Evolutionary conservation across 192 early-diverging fungal genomes (phyloP).

Genomic region (Jimgerdemannia flammicorona): DNA sequence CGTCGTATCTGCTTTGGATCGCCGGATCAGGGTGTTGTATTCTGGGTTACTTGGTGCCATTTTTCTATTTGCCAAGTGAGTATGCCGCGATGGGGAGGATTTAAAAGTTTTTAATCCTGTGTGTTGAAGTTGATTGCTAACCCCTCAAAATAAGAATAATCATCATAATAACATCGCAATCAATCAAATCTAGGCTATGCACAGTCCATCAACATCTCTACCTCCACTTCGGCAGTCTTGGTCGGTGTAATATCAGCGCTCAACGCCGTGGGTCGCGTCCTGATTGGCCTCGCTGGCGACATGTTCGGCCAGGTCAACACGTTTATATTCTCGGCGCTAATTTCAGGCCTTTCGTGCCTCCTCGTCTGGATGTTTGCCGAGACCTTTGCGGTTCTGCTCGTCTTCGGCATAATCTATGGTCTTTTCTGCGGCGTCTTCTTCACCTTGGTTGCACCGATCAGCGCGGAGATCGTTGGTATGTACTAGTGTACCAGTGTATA

Average conservation of each 20-base stretch:
- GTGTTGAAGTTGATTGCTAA: neutral
- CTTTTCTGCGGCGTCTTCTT: slow-evolving; percentile 26
- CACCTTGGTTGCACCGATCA: slow-evolving; percentile 27
- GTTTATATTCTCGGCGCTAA: slow-evolving; percentile 8
- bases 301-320: slow-evolving; percentile 26
- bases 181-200: slow-evolving; percentile 30
- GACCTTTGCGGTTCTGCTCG: slow-evolving; percentile 22
- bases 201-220: slow-evolving; percentile 33
- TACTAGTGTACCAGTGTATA: slow-evolving; percentile 18
- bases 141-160: neutral
- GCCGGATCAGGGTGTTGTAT: neutral
- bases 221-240: slow-evolving; percentile 29
- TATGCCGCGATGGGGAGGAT: neutral
- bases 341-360: slow-evolving; percentile 18
- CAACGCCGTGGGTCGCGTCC: slow-evolving; percentile 13
- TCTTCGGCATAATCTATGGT: slow-evolving; percentile 26
- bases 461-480: slow-evolving; percentile 5
- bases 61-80: slow-evolving; percentile 34
- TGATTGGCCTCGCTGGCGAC: slow-evolving; percentile 14
- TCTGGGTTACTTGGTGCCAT: neutral
- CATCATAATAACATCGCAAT: neutral
- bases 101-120: neutral
- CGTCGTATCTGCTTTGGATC: neutral
- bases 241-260: slow-evolving; percentile 37
- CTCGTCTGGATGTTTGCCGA: slow-evolving; percentile 30